Evolutionary conservation across 208 protist species (phyloP).

Genomic region (Lotmaria passim): DNA sequence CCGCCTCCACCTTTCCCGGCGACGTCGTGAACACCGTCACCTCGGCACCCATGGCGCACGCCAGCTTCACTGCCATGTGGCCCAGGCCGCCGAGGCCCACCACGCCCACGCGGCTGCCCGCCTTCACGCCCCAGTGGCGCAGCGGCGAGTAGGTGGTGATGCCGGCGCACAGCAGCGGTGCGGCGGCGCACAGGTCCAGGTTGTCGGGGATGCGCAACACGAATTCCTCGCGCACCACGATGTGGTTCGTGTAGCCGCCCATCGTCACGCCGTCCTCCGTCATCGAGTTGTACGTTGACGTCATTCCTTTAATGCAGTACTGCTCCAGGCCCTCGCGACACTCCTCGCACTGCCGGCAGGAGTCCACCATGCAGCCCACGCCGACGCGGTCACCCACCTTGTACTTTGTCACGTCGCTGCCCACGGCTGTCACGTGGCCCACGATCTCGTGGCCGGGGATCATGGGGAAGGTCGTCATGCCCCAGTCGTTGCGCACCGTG

Average conservation of each 20-base stretch:
- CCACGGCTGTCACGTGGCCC: conserved; percentile 66
- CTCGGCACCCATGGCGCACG: conserved; percentile 78
- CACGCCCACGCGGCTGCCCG: conserved; percentile 71
- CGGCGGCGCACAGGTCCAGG: conserved; percentile 59
- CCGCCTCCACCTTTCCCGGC: conserved; percentile 52
- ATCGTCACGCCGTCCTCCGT: conserved; percentile 43
- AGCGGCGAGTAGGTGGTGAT: conserved; percentile 89
- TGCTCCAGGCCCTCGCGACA: conserved; percentile 76
- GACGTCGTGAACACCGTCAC: conserved; percentile 87
- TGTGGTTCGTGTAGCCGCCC: conserved; percentile 76
- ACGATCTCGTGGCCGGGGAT: conserved; percentile 83
- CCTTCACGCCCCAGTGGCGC: conserved; percentile 62
- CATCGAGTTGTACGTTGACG: conserved; percentile 63
- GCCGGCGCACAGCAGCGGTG: conserved; percentile 90
- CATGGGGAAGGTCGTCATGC: conserved; percentile 53
- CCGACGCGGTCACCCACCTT: conserved; percentile 84
- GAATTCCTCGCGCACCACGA: conserved; percentile 69
- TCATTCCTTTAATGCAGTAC: conserved; percentile 64
- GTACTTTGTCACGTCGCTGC: conserved; percentile 69
- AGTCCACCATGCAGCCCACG: conserved; percentile 90
- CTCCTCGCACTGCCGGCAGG: conserved; percentile 61
- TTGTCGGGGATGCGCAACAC: conserved; percentile 70
- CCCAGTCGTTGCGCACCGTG: conserved; percentile 67
- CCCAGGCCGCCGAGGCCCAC: conserved; percentile 89
- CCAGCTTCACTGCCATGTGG: conserved; percentile 90